Conservation (phyloP, 768 basidiomycete species). For the Coprinopsis sp. region DNA sequence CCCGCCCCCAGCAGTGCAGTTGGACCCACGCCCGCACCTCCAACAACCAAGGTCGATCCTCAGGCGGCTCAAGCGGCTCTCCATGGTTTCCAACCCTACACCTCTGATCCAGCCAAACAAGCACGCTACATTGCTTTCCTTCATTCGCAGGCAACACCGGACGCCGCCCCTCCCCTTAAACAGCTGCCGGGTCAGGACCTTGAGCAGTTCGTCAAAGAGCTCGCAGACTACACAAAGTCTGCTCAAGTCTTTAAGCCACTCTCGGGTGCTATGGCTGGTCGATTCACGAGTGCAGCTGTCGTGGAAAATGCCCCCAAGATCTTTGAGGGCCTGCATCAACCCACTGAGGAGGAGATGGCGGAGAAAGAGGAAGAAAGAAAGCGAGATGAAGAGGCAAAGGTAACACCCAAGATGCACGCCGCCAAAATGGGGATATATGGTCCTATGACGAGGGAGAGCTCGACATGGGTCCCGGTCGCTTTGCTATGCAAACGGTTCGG, state of each 20-base stretch:
- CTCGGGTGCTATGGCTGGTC: conserved; percentile 85
- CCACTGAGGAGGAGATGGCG: conserved; percentile 40
- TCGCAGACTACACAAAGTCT: conserved; percentile 81
- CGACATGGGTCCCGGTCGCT: conserved; percentile 74
- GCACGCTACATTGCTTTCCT: conserved; percentile 83
- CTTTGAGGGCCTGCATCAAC: conserved; percentile 65
- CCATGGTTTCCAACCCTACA: conserved; percentile 87
- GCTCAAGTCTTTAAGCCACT: conserved; percentile 91
- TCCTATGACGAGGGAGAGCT: conserved; percentile 70
- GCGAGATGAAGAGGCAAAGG: conserved; percentile 48
- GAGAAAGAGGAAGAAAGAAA: conserved; percentile 39
- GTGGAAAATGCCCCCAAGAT: conserved; percentile 62
- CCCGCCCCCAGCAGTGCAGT: conserved; percentile 13
- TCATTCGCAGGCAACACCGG: conserved; percentile 56
- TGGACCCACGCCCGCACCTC: conserved; percentile 15
- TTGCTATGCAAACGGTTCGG: conserved; percentile 93
- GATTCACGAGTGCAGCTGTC: conserved; percentile 82
- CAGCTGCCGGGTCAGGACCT: conserved; percentile 53
- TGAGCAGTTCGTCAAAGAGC: conserved; percentile 76
- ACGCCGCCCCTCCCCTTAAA: conserved; percentile 43
- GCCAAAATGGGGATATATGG: conserved; percentile 90
- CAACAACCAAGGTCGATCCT: conserved; percentile 58
- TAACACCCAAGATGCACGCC: conserved; percentile 76
- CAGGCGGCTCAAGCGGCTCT: conserved; percentile 84
- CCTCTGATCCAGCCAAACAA: conserved; percentile 71